Evolutionary conservation across 192 early-diverging fungal genomes (phyloP), one percentile per base, ranked within the genome.

Genomic region (Backusella tuberculispora): DNA sequence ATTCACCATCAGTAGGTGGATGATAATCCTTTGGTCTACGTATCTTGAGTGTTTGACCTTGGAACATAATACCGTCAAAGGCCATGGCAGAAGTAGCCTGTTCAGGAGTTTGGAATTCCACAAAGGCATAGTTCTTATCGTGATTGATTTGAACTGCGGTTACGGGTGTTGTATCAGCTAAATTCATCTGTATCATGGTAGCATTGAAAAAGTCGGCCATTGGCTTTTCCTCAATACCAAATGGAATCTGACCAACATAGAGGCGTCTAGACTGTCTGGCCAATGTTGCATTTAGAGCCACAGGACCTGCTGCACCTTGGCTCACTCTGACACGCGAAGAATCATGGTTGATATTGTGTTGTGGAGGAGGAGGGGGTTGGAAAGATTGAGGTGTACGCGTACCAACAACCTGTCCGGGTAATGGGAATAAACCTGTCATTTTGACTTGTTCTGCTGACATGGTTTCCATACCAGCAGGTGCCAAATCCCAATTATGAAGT

Each of bases 41-140:
- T 81, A 99, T 92, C 75, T 94, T 96, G 47, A 99, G 83, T 63
- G 90, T 87, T 72, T 94, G 89, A 26, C 87, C 88, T 74, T 92
- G 86, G 80, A 94, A 98, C 42, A 88, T 85, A 72, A 96, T 90
- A 19, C 96, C 96, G 78, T 99, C 98, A 77, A 99, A 90, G n/a
- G 95, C 89, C 91, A 99, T 92, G 12, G 93, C 97, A 47, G 89
- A 87, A 5, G 94, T 95, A 1, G 95, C 95, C 84, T 96, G 92
- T 69, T 97, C 95, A 7, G 92, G 87, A 14, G 92, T 85, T 48
- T 92, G 87, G 80, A 99, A 96, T 77, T 99, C 97, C n/a, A 97
- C 88, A 88, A 98, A 98, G 24, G 96, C 95, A 86, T 95, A 98
- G 74, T 92, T 92, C 78, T 96, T 96, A 21, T 98, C 97, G 44